These are phyloP conservation scores for Moringa oleifera DNA, from an alignment of 345 rosid species.

Conservation along the genomic window DNA sequence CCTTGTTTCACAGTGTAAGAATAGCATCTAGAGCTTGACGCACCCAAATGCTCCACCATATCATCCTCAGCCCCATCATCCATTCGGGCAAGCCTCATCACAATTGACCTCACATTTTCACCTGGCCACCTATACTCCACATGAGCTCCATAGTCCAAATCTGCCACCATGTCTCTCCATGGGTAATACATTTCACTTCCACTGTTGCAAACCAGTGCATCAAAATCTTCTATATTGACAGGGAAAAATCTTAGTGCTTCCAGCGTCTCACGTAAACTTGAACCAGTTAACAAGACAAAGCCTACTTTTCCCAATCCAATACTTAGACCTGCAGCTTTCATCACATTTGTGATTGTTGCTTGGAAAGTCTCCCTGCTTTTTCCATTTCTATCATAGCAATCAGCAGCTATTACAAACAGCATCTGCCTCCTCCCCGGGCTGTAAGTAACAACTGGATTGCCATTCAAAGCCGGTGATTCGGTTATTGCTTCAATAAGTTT, in stretches of 20 bases:
- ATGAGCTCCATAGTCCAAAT: slow-evolving; percentile 66
- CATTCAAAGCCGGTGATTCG: slow-evolving; percentile 42
- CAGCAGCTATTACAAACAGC: slow-evolving; percentile 69
- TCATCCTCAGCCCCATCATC: slow-evolving; percentile 53
- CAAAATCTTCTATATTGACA: slow-evolving; percentile 67
- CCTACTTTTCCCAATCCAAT: slow-evolving; percentile 48
- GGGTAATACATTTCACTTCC: slow-evolving; percentile 81
- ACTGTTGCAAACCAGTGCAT: slow-evolving; percentile 78
- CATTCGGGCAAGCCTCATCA: slow-evolving; percentile 40
- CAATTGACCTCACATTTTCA: slow-evolving; percentile 55
- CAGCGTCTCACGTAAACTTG: slow-evolving; percentile 49
- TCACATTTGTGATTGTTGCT: slow-evolving; percentile 54
- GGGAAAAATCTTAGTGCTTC: slow-evolving; percentile 44
- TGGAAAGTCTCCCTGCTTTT: slow-evolving; percentile 33
- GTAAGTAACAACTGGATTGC: slow-evolving; percentile 34
- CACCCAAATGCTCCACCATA: slow-evolving; percentile 33
- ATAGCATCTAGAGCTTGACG: slow-evolving; percentile 59
- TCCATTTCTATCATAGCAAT: slow-evolving; percentile 51
- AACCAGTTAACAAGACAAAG: slow-evolving; percentile 61
- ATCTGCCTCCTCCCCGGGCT: slow-evolving; percentile 72
- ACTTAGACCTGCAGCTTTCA: slow-evolving; percentile 51
- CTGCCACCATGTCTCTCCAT: slow-evolving; percentile 70
- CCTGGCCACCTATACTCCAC: slow-evolving; percentile 88
- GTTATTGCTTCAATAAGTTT: slow-evolving; percentile 60
- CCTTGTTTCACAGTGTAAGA: slow-evolving; percentile 61